phyloP scores from a whole-genome alignment of 768 basidiomycete species.

The Trametopsis cervina region DNA sequence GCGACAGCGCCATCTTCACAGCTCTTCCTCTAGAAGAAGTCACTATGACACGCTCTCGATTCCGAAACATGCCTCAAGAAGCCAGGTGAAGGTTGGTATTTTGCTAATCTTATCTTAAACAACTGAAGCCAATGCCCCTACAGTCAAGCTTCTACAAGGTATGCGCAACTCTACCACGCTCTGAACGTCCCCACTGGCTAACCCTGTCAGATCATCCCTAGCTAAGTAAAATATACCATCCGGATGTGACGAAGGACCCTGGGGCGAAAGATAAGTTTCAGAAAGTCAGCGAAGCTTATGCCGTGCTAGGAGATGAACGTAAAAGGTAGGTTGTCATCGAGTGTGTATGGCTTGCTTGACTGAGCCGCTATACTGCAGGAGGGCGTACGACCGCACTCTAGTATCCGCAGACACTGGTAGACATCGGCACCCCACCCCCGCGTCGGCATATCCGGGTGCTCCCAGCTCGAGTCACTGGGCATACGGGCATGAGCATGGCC shows the following conservation, averaged over 20 bases:
- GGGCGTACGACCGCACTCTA: slow-evolving; percentile 29
- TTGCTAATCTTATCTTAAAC: neutral
- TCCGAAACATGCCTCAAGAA: slow-evolving; percentile 26
- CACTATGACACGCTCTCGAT: slow-evolving; percentile 32
- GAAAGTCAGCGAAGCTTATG: slow-evolving; percentile 41
- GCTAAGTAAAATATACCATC: slow-evolving; percentile 44
- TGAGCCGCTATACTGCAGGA: slow-evolving; percentile 15
- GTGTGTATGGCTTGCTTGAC: neutral
- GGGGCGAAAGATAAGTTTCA: slow-evolving; percentile 35
- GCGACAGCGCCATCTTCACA: neutral
- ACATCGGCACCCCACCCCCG: slow-evolving; percentile 3
- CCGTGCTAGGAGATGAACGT: slow-evolving; percentile 37
- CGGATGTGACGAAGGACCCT: slow-evolving; percentile 35
- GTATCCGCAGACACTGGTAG: neutral
- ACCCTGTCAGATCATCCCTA: slow-evolving; percentile 16
- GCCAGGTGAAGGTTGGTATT: slow-evolving; percentile 29
- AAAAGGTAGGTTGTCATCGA: slow-evolving; percentile 29
- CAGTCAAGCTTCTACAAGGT: slow-evolving; percentile 34
- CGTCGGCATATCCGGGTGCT: slow-evolving; percentile 2
- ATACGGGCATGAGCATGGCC: slow-evolving; percentile 17
- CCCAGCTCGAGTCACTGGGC: slow-evolving; percentile 7
- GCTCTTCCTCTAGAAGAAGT: slow-evolving; percentile 1
- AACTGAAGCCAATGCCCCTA: neutral
- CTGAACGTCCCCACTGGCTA: neutral
- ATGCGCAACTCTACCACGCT: neutral